Percentiles rank a stretch among this genome's conserved stretches.
phyloP scores from a whole-genome alignment of 805 yeast genomes.

The Starmera amethionina region DNA sequence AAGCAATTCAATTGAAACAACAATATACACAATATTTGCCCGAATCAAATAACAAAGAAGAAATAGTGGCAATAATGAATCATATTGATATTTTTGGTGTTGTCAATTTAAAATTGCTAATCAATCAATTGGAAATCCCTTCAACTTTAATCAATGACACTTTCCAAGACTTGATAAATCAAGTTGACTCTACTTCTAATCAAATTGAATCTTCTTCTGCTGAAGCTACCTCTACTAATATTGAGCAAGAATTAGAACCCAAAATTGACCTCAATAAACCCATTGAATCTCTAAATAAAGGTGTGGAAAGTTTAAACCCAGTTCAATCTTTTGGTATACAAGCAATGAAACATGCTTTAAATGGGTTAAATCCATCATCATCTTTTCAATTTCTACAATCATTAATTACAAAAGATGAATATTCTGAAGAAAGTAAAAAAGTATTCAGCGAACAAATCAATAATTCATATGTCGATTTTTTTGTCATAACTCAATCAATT shows the following conservation, averaged over 20 bases:
- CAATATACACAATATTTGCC: conserved; percentile 11
- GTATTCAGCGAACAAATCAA: too few species aligned
- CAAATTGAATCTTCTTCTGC: background rate
- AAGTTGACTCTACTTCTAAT: conserved; percentile 2
- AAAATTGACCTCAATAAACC: background rate
- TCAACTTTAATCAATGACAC: conserved; percentile 22
- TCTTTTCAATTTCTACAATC: too few species aligned
- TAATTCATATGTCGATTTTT: conserved; percentile 38
- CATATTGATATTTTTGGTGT: conserved; percentile 42
- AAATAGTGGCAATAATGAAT: conserved; percentile 12
- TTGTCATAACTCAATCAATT: conserved; percentile 50
- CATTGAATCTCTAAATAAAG: conserved; percentile 33
- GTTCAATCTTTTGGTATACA: conserved; percentile 74
- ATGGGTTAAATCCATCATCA: conserved; percentile 33
- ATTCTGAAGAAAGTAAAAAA: too few species aligned
- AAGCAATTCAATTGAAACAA: conserved; percentile 21
- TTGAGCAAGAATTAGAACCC: background rate
- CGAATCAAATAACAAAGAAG: conserved; percentile 2
- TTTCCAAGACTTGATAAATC: conserved; percentile 20
- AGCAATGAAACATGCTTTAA: conserved; percentile 64
- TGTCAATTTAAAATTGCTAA: conserved; percentile 27
- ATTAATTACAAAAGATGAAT: too few species aligned
- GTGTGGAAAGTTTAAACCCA: conserved; percentile 42
- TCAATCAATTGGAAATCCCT: conserved; percentile 11
- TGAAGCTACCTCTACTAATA: background rate